Conservation (phyloP, 306 rosid genomes). For the Corylus avellana region DNA sequence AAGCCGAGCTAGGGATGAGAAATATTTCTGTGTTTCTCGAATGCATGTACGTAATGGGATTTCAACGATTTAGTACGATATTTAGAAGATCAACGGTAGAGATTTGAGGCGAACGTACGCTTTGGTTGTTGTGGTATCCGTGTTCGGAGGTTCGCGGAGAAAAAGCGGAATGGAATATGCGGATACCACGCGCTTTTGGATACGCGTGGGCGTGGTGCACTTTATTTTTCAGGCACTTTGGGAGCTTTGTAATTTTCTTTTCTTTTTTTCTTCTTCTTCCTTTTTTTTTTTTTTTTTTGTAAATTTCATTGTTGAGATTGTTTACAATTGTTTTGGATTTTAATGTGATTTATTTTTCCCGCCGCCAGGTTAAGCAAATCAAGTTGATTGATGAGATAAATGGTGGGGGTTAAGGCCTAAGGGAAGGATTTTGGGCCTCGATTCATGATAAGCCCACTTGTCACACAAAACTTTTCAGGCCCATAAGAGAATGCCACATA, state of each 20-base stretch:
- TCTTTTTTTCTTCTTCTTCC: neutral
- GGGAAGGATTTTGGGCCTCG: neutral
- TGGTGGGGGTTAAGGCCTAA: neutral
- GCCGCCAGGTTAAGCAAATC: neutral
- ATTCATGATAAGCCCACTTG: neutral
- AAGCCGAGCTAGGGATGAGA: neutral
- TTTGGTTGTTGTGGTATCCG: neutral
- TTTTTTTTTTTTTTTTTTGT: neutral
- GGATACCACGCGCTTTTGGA: constrained; percentile 18
- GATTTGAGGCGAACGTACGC: neutral
- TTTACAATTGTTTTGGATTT: neutral
- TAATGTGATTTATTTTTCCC: neutral
- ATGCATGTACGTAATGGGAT: neutral
- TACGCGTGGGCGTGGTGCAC: neutral
- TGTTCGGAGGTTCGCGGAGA: neutral
- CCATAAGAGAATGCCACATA: too few relatives aligned
- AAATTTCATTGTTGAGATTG: neutral
- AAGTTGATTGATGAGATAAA: neutral
- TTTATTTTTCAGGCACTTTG: neutral
- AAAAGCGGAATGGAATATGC: neutral
- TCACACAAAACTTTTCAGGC: too few relatives aligned
- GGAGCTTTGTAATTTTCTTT: too few relatives aligned
- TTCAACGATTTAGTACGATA: neutral
- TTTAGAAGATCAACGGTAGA: neutral
- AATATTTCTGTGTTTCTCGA: neutral